phyloP scores from a whole-genome alignment of 176 grass and related monocot genomes.

The Avena insularis region DNA sequence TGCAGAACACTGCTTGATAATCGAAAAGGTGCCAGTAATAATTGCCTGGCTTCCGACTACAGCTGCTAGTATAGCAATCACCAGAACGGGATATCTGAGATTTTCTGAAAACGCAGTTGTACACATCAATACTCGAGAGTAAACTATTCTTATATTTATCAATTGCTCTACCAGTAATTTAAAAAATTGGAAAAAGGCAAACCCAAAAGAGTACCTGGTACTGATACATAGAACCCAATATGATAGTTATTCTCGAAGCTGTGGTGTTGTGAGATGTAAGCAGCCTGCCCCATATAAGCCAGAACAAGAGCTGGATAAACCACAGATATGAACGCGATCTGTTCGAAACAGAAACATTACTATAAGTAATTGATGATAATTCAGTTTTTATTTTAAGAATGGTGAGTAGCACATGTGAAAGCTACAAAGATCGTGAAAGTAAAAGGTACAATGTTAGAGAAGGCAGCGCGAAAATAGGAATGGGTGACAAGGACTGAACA shows the following conservation, averaged over 20 bases:
- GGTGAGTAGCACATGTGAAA: slow-evolving; percentile 30
- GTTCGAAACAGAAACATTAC: slow-evolving; percentile 38
- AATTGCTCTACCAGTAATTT: not conserved
- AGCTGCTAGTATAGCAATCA: slow-evolving; percentile 92
- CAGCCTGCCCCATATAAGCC: slow-evolving; percentile 98
- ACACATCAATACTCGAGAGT: slow-evolving; percentile 31
- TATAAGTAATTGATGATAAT: slow-evolving; percentile 31
- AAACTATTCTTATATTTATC: not conserved
- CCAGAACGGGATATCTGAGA: slow-evolving; percentile 94
- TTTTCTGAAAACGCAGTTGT: slow-evolving; percentile 61
- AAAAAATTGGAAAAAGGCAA: slow-evolving; percentile 3
- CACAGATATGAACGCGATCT: slow-evolving; percentile 86
- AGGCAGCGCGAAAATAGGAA: not conserved
- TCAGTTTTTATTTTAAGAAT: not conserved
- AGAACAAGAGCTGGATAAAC: slow-evolving; percentile 94
- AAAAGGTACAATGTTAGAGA: not conserved
- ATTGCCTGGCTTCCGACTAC: slow-evolving; percentile 95
- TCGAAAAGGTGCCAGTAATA: slow-evolving; percentile 97
- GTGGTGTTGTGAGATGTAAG: slow-evolving; percentile 97
- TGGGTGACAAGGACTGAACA: not conserved
- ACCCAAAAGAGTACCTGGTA: slow-evolving; percentile 75
- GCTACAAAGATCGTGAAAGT: not conserved
- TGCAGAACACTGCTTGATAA: slow-evolving; percentile 95
- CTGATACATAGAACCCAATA: slow-evolving; percentile 99
- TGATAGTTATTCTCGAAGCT: slow-evolving; percentile 74